Evolutionary conservation across 2,329 filamentous ascomycete species (phyloP).

Genomic region (Trichoderma aggressivum): DNA sequence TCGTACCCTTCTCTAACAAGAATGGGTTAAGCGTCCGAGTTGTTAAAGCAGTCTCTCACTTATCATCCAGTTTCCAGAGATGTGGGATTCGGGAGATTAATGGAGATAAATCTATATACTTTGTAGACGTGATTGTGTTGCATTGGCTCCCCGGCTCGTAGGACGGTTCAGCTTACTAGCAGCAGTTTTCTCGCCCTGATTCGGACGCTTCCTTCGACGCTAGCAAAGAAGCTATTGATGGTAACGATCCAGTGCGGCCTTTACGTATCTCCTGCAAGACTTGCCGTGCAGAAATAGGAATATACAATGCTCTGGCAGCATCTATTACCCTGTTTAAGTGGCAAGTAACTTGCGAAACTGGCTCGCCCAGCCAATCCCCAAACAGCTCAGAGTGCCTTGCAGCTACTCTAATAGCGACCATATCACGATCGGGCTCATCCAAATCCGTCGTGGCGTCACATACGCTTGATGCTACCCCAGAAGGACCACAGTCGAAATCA

Average conservation of each 20-base stretch:
- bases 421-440: conserved; percentile 55
- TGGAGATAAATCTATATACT: conserved; percentile 43
- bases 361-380: conserved; percentile 29
- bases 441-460: conserved; percentile 51
- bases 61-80: conserved; percentile 51
- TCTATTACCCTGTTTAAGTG: conserved; percentile 57
- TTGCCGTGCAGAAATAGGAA: conserved; percentile 47
- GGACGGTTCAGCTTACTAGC: conserved; percentile 24
- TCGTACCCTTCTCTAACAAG: conserved; percentile 37
- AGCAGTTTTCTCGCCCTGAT: conserved; percentile 37
- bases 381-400: conserved; percentile 50
- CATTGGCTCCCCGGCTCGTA: not conserved
- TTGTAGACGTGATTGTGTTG: not conserved
- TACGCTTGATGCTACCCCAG: conserved; percentile 15
- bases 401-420: conserved; percentile 50
- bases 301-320: conserved; percentile 42
- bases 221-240: conserved; percentile 29
- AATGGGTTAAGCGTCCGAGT: conserved; percentile 39
- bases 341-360: conserved; percentile 45
- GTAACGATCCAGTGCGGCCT: conserved; percentile 27
- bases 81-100: conserved; percentile 48
- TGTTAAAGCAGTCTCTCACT: conserved; percentile 34
- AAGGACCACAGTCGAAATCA: conserved; percentile 1
- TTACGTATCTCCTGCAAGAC: conserved; percentile 44
- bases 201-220: conserved; percentile 30